Evolutionary conservation across 2,329 filamentous ascomycete species (phyloP).

Genomic region (Dendryphion nanum): DNA sequence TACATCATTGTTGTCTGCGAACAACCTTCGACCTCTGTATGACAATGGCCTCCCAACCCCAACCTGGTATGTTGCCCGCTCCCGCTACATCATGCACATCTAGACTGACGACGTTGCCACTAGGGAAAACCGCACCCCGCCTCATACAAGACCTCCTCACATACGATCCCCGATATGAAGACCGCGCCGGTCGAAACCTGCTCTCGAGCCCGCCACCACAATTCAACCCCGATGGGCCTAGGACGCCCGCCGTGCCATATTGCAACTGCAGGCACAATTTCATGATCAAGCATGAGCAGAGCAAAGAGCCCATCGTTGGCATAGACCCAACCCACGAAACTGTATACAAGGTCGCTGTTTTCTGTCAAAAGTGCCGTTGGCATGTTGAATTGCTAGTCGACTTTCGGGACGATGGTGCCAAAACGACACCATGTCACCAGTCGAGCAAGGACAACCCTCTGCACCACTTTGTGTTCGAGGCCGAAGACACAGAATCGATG

Average conservation of each 20-base stretch:
- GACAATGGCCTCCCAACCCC: no score
- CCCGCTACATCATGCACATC: no score
- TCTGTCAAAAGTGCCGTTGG: conserved; percentile 61
- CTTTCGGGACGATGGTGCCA: conserved; percentile 44
- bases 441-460: conserved; percentile 52
- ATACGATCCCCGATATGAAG: conserved; percentile 52
- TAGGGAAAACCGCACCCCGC: conserved; percentile 51
- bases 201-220: conserved; percentile 58
- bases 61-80: no score
- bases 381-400: conserved; percentile 61
- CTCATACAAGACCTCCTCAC: conserved; percentile 52
- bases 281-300: conserved; percentile 56
- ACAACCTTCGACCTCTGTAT: no score
- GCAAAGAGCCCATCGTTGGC: conserved; percentile 46
- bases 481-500: conserved; percentile 10
- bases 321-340: conserved; percentile 38
- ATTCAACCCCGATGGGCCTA: conserved; percentile 41
- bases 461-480: conserved; percentile 56
- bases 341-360: conserved; percentile 57
- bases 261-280: conserved; percentile 60
- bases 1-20: no score
- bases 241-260: conserved; percentile 33
- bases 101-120: no score
- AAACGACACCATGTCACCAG: conserved; percentile 41
- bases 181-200: conserved; percentile 50